Evolutionary conservation across 805 yeast genomes (phyloP), one percentile per base, ranked within the genome.

Genomic region (Cyberlindnera petersonii): DNA sequence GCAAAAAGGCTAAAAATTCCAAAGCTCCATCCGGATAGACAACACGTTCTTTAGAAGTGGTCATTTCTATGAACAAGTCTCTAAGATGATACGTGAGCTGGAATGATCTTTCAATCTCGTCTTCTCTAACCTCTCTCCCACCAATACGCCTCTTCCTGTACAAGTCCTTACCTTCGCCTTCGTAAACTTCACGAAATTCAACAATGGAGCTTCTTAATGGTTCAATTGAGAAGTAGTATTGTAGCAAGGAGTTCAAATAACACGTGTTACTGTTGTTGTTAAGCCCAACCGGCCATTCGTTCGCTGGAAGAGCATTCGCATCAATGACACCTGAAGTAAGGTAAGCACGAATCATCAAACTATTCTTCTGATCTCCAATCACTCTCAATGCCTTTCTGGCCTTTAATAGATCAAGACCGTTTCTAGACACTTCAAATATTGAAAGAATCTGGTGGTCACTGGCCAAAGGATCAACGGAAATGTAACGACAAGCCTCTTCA

Each of bases 251-350:
- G 58, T 93, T 91, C 59, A 93, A 68, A 51, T 89, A 89, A 61
- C 98, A 93, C 0, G 98, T 91, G 58, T 93, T 93, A 18, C 98
- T 98, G 46, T 88, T 89, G 57, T 93, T 93, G 60, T 83, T 86
- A 55, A 93, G 69, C 0, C 98, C 98, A 4, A 87, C 86, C 0
- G 98, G 98, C 76, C 91, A 80, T 35, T 75, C 72, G 13, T 74
- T 79, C 0, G 77, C 74, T 0, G 88, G 80, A 15, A 84, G 59
- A 2, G 72, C 59, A 9, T 71, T 63, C 5, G 78, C 72, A 55
- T 82, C 86, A 26, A 82, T 64, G 16, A 71, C 61, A 0, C 95
- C 95, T 0, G 77, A 69, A 27, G 65, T 66, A 23, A 87, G 61
- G 50, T 71, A 87, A 10, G 77, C 69, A 4, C 57, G 53, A 13